phyloP scores from a whole-genome alignment of 345 rosid species.

The Camelina neglecta region DNA sequence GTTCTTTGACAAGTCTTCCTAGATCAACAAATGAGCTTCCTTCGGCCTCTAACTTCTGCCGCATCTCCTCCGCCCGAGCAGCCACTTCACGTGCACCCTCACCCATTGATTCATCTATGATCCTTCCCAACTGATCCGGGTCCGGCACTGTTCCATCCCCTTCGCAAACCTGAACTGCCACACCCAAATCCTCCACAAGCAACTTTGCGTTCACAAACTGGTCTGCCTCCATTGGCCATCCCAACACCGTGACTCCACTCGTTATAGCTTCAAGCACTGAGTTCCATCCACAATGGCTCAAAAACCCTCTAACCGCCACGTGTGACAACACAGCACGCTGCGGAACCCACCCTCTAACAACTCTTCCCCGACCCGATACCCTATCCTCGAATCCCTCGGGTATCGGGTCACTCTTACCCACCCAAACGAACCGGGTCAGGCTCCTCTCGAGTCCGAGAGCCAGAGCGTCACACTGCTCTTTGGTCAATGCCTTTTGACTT shows the following conservation, averaged over 20 bases:
- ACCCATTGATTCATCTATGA: conserved; percentile 41
- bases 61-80: conserved; percentile 19
- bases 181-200: conserved; percentile 62
- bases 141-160: conserved; percentile 62
- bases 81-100: conserved; percentile 22
- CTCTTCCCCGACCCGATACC: conserved; percentile 50
- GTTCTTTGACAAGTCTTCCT: conserved; percentile 11
- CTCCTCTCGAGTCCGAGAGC: conserved; percentile 22
- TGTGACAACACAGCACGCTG: conserved; percentile 60
- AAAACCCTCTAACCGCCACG: conserved; percentile 59
- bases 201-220: conserved; percentile 51
- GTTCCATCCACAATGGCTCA: conserved; percentile 57
- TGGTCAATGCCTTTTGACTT: conserved; percentile 55
- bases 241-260: conserved; percentile 55
- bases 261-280: conserved; percentile 58
- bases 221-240: conserved; percentile 67
- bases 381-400: conserved; percentile 60
- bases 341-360: conserved; percentile 63
- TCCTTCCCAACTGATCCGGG: conserved; percentile 47
- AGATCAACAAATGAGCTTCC: conserved; percentile 29
- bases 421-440: conserved; percentile 38
- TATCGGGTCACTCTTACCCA: conserved; percentile 32
- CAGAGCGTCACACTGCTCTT: conserved; percentile 46
- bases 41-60: neutral
- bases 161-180: conserved; percentile 54